Evolutionary conservation across 2,329 filamentous ascomycete species (phyloP), one percentile per base, ranked within the genome.

Genomic region (Cladophialophora chaetospira): DNA sequence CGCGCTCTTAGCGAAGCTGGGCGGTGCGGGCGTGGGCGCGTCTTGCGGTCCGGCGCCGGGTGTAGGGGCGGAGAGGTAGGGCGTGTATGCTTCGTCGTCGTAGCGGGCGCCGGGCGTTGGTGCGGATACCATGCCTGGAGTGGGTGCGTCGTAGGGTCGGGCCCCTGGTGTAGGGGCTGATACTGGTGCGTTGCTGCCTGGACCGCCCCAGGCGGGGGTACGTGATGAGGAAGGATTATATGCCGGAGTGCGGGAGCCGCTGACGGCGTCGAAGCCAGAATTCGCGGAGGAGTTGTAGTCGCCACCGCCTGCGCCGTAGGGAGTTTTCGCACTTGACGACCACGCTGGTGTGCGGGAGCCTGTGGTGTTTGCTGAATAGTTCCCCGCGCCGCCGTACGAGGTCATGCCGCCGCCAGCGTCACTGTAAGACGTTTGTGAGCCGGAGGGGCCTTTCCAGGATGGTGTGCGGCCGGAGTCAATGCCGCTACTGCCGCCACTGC

Each of bases 221-320:
- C 77, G 73, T 55, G 70, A 72, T 46, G 79, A 75, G 48, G 77
- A 77, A 67, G 80, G 82, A 50, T 82, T 83, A 69, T 88, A 91
- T 1, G 84, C 86, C 2, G 91, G 91, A 1, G 91, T 95, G 71
- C 92, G 89, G 26, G 87, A 88, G 5, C 88, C 85, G 77, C 21
- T 23, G 19, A 88, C 89, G 28, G 81, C 77, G 57, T 88, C 86
- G 51, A 91, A 51, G 80, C 88, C 42, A 82, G 86, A 10, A 84
- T 88, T 67, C 85, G 87, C 87, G 54, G 82, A 79, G 53, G 80
- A 83, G 67, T 88, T 89, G 67, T 88, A 89, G 49, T 61, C 62
- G 15, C 67, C 87, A 82, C 11, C 79, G 77, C 17, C 68, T n/a
- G 67, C 68, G 17, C 70, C 68, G 60, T 79, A 79, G 1, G 52